Evolutionary conservation across 2,329 filamentous ascomycete genomes (phyloP).

Genomic region (Eutypa lata): DNA sequence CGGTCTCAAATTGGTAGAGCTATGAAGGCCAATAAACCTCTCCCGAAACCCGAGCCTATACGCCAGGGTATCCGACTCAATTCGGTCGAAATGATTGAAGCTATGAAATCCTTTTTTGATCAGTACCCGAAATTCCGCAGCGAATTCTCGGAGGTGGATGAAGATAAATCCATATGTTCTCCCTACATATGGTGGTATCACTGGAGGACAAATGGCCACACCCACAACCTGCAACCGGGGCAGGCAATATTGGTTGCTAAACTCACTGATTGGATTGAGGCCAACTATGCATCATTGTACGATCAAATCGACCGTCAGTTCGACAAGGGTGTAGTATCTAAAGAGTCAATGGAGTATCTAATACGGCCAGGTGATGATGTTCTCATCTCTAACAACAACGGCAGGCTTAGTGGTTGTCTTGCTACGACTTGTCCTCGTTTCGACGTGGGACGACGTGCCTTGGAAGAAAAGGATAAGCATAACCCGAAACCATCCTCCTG

Average conservation of each 20-base stretch:
- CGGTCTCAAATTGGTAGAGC: not conserved
- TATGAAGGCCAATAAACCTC: not conserved
- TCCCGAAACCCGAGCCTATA: not conserved
- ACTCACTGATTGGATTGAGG: constrained; percentile 8
- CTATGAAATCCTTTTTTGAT: constrained; percentile 1
- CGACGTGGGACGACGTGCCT: not conserved
- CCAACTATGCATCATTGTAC: not conserved
- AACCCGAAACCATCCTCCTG: not conserved
- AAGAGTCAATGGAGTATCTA: not conserved
- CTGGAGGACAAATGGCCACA: constrained; percentile 1
- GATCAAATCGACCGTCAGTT: not conserved
- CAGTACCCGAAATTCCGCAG: constrained; percentile 3
- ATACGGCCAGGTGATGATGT: constrained; percentile 1
- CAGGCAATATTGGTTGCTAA: constrained; percentile 1
- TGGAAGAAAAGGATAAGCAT: not conserved
- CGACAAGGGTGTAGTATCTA: not conserved
- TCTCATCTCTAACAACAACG: not conserved
- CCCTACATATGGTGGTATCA: constrained; percentile 10
- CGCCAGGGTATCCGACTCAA: not conserved
- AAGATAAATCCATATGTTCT: not conserved
- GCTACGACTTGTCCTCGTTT: not conserved
- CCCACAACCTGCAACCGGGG: not conserved
- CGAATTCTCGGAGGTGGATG: constrained; percentile 5
- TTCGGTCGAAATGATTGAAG: constrained; percentile 1
- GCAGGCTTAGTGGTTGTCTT: not conserved